Evolutionary conservation across 2,329 filamentous ascomycete species (phyloP).

Genomic region (Sporothrix schenckii): DNA sequence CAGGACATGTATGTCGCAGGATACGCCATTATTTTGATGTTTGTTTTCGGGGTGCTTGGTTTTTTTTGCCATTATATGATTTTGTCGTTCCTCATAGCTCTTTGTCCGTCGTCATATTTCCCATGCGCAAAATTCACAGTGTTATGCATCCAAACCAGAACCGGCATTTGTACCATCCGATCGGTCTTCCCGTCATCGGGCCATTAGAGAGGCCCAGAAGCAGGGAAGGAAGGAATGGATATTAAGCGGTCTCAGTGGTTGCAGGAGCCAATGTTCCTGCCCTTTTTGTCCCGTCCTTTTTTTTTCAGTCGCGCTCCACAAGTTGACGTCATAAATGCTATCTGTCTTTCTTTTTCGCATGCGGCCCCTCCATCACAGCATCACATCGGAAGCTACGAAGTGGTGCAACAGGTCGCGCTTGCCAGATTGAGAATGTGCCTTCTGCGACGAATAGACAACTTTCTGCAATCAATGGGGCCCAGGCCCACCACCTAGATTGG

Average conservation of each 20-base stretch:
- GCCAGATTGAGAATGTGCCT: constrained; percentile 15
- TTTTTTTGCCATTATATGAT: background rate
- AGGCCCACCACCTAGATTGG: background rate
- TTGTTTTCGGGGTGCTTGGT: background rate
- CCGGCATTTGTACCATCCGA: constrained; percentile 1
- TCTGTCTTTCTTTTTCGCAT: background rate
- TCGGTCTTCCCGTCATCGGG: constrained; percentile 17
- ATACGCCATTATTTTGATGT: too few species aligned
- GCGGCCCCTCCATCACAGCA: constrained; percentile 1
- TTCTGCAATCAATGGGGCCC: constrained; percentile 10
- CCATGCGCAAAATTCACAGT: background rate
- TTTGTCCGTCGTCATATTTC: background rate
- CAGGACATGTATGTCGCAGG: too few species aligned
- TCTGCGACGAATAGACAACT: background rate
- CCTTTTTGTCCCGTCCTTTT: constrained; percentile 8
- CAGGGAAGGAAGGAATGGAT: background rate
- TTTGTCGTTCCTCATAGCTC: background rate
- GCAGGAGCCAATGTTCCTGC: background rate
- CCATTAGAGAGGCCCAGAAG: background rate
- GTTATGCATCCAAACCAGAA: background rate
- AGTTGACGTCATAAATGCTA: constrained; percentile 13
- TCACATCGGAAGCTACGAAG: background rate
- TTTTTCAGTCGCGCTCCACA: background rate
- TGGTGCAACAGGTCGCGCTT: constrained; percentile 24
- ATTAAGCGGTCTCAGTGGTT: background rate